phyloP scores from a whole-genome alignment of 169 alveolate genomes.

The Babesia caballi region DNA sequence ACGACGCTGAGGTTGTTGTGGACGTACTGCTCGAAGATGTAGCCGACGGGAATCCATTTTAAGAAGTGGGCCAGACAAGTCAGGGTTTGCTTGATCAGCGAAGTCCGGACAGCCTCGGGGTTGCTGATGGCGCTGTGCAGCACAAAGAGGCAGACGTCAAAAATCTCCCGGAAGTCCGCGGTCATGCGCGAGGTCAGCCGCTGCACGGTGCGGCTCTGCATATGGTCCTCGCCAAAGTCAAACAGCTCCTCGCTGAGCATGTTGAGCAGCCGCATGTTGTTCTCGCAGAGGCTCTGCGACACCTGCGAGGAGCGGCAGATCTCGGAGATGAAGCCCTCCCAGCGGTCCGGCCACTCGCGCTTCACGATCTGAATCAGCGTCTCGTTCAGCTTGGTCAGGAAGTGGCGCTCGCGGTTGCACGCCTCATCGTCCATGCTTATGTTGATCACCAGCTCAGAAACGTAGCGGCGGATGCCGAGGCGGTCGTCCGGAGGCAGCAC shows the following conservation, averaged over 20 bases:
- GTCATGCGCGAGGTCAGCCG: constrained; percentile 78
- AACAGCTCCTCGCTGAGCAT: constrained; percentile 95
- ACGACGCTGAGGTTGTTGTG: constrained; percentile 69
- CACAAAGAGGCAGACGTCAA: constrained; percentile 88
- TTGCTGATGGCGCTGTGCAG: constrained; percentile 78
- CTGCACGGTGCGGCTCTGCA: constrained; percentile 82
- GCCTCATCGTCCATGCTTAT: constrained; percentile 78
- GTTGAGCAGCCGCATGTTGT: constrained; percentile 93
- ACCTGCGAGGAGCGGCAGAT: constrained; percentile 93
- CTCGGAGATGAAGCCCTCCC: constrained; percentile 98
- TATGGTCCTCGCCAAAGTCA: constrained; percentile 88
- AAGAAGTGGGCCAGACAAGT: constrained; percentile 89
- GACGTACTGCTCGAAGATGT: constrained; percentile 85
- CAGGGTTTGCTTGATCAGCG: constrained; percentile 87
- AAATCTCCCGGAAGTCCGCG: constrained; percentile 79
- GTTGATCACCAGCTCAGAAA: constrained; percentile 77
- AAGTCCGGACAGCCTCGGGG: constrained; percentile 77
- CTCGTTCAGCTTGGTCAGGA: constrained; percentile 83
- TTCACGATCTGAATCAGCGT: constrained; percentile 86
- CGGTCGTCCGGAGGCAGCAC: constrained; percentile 82
- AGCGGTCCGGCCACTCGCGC: constrained; percentile 98
- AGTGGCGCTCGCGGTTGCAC: constrained; percentile 76
- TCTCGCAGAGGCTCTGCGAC: constrained; percentile 95
- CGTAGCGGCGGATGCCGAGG: constrained; percentile 82
- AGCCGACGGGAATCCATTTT: constrained; percentile 93